phyloP scores from a whole-genome alignment of 306 rosid species.

The Acacia acuminata region DNA sequence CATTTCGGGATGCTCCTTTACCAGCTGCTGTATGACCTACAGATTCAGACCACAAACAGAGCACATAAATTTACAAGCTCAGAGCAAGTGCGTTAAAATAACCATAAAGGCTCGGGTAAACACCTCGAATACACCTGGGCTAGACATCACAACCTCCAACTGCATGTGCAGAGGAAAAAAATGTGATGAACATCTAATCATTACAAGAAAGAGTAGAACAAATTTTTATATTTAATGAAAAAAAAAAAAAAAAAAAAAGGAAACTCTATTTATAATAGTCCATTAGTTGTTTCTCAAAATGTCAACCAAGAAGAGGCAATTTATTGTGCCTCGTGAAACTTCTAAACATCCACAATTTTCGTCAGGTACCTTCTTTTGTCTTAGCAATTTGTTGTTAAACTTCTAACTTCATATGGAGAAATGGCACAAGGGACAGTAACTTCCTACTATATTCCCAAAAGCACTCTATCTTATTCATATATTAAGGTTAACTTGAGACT shows the following conservation, averaged over 20 bases:
- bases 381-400: not conserved
- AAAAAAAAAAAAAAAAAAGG: no score
- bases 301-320: not conserved
- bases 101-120: slow-evolving; percentile 30
- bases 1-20: slow-evolving; percentile 68
- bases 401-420: not conserved
- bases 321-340: not conserved
- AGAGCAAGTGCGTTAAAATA: slow-evolving; percentile 18
- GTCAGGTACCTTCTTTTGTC: not conserved
- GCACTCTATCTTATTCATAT: slow-evolving; percentile 15
- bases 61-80: slow-evolving; percentile 30
- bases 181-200: slow-evolving; percentile 36
- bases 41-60: slow-evolving; percentile 22
- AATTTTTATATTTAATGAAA: not conserved
- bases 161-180: slow-evolving; percentile 44
- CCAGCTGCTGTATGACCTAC: slow-evolving; percentile 76
- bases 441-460: slow-evolving; percentile 14
- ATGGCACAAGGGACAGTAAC: slow-evolving; percentile 17
- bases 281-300: not conserved
- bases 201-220: not conserved
- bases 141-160: slow-evolving; percentile 88
- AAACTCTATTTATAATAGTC: not conserved
- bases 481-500: not conserved
- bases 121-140: slow-evolving; percentile 95
- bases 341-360: slow-evolving; percentile 16